Conservation (phyloP, 208 protist genomes). For the Leishmania guyanensis region DNA sequence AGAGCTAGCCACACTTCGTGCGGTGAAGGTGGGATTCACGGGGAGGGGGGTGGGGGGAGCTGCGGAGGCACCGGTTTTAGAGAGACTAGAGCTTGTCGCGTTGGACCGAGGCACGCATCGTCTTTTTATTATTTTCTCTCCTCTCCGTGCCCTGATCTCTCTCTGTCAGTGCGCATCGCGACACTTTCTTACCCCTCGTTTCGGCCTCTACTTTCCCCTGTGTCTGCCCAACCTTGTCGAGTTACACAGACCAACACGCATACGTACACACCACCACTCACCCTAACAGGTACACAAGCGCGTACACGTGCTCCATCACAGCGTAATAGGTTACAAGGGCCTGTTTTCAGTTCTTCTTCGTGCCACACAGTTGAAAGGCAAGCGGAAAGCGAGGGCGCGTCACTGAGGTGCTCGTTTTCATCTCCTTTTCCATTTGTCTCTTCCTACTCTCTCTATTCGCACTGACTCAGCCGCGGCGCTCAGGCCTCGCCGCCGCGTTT, state of each 20-base stretch:
- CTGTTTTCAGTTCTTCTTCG: not conserved
- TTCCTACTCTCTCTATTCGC: not conserved
- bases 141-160: not conserved
- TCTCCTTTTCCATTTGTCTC: not conserved
- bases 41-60: not conserved
- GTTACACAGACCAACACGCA: not conserved
- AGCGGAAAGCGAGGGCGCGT: not conserved
- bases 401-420: not conserved
- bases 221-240: not conserved
- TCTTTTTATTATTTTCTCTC: not conserved
- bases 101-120: not conserved
- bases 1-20: not conserved
- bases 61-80: not conserved
- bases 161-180: not conserved
- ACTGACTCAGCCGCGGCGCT: not conserved
- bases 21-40: not conserved
- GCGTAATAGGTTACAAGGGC: constrained; percentile 8
- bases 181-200: not conserved
- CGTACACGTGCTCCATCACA: not conserved
- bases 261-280: not conserved
- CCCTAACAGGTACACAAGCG: constrained; percentile 5
- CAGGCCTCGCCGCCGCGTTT: not conserved
- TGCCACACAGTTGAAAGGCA: not conserved
- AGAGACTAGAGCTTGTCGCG: not conserved
- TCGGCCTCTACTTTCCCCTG: not conserved